Percentiles rank a stretch among this genome's conserved stretches.
Evolutionary conservation across 78 protist genomes (phyloP).

Genomic region (Tieghemostelium lacteum): DNA sequence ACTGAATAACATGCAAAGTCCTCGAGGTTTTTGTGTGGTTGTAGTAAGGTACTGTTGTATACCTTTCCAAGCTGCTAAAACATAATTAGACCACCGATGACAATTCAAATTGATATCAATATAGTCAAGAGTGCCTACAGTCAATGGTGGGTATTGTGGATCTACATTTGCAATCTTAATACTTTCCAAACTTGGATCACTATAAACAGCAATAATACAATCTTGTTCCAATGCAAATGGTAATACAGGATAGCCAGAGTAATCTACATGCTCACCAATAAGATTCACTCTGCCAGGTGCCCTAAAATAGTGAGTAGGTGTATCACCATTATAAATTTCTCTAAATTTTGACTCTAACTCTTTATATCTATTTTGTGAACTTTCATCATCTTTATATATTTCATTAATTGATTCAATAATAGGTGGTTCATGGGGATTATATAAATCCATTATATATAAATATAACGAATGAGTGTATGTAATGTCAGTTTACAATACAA

Average conservation of each 20-base stretch:
- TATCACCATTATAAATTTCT: constrained; percentile 34
- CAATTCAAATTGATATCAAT: constrained; percentile 25
- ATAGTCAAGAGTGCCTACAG: neutral
- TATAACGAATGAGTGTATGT: no score
- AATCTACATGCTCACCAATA: constrained; percentile 83
- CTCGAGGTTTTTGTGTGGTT: neutral
- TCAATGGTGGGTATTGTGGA: constrained; percentile 16
- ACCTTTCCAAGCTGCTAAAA: constrained; percentile 69
- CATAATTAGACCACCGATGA: constrained; percentile 72
- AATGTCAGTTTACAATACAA: no score
- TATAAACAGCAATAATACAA: constrained; percentile 65
- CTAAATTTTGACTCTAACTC: constrained; percentile 3
- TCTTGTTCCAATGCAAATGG: constrained; percentile 81
- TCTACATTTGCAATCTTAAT: neutral
- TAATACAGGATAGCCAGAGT: constrained; percentile 78
- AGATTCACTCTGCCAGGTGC: constrained; percentile 82
- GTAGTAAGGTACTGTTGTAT: neutral
- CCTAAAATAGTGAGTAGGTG: constrained; percentile 64
- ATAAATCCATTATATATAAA: constrained; percentile 37
- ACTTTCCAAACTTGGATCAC: neutral
- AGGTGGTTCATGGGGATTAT: constrained; percentile 43
- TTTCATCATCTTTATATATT: constrained; percentile 13
- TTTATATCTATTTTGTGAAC: constrained; percentile 11
- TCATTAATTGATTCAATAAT: constrained; percentile 21
- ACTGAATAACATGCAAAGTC: constrained; percentile 10